These are phyloP conservation scores for Dactylellina drechsleri DNA, from an alignment of 2,329 filamentous ascomycete species.

Conservation along the genomic window DNA sequence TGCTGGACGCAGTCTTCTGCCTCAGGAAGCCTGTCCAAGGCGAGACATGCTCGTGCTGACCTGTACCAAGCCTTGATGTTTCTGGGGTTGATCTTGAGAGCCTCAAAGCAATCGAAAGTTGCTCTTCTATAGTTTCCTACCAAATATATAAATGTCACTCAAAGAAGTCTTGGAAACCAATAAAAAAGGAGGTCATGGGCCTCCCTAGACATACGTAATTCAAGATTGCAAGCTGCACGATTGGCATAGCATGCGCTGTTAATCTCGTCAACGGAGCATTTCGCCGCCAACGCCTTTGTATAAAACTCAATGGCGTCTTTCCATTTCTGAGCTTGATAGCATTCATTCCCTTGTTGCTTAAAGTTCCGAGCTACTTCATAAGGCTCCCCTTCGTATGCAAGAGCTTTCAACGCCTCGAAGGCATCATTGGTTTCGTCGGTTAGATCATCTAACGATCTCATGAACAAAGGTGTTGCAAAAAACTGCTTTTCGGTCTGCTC, in stretches of 20 bases:
- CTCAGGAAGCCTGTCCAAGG: constrained; percentile 80
- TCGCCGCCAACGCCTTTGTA: constrained; percentile 79
- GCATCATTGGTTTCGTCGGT: constrained; percentile 65
- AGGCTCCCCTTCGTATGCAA: constrained; percentile 91
- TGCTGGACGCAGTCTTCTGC: constrained; percentile 80
- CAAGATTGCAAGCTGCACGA: constrained; percentile 87
- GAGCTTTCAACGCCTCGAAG: constrained; percentile 84
- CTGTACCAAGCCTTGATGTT: constrained; percentile 95
- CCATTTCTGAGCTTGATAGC: constrained; percentile 78
- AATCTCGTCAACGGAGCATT: constrained; percentile 70
- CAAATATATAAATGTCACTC: constrained; percentile 21
- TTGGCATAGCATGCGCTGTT: constrained; percentile 80
- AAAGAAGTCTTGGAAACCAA: neutral
- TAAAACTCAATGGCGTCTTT: constrained; percentile 91
- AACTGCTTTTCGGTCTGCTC: constrained; percentile 7
- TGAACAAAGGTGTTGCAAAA: constrained; percentile 80
- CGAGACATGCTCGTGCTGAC: constrained; percentile 78
- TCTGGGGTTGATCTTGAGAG: constrained; percentile 78
- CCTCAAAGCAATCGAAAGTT: constrained; percentile 83
- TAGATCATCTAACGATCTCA: constrained; percentile 92
- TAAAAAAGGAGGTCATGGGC: too few species aligned
- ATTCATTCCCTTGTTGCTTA: constrained; percentile 86
- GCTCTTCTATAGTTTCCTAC: constrained; percentile 85
- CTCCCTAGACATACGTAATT: constrained; percentile 70
- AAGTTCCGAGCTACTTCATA: constrained; percentile 84